These are phyloP conservation scores for Purpureocillium takamizusanense DNA, from an alignment of 2,329 filamentous ascomycete genomes.

Conservation along the genomic window DNA sequence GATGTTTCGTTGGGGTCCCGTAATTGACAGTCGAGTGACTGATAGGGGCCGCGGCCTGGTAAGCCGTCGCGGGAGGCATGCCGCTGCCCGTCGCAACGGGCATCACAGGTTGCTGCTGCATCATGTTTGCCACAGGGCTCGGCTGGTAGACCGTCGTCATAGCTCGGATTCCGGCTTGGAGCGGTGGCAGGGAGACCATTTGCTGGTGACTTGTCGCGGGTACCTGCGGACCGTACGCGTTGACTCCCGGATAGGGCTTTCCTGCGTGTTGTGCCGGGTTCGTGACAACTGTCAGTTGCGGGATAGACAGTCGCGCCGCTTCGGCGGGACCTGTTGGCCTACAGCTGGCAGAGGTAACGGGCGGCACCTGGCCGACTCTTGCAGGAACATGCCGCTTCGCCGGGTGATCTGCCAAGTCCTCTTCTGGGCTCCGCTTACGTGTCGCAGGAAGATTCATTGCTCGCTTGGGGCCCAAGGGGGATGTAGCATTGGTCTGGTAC, in stretches of 20 bases:
- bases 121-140: conserved; percentile 30
- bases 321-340: conserved; percentile 14
- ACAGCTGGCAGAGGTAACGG: conserved; percentile 8
- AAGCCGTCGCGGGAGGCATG: conserved; percentile 12
- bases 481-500: conserved; percentile 30
- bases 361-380: conserved; percentile 9
- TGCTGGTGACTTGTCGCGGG: conserved; percentile 17
- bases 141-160: conserved; percentile 71
- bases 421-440: conserved; percentile 44
- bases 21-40: conserved; percentile 27
- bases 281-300: conserved; percentile 60
- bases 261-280: conserved; percentile 18
- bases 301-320: conserved; percentile 51
- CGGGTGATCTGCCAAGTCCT: conserved; percentile 42
- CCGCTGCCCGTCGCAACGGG: conserved; percentile 14
- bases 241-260: conserved; percentile 22
- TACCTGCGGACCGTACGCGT: conserved; percentile 32
- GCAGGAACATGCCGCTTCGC: conserved; percentile 37
- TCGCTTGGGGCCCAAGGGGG: conserved; percentile 39
- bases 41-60: conserved; percentile 10
- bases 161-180: conserved; percentile 53
- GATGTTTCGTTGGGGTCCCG: conserved; percentile 43
- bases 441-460: conserved; percentile 27
- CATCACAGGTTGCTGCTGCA: conserved; percentile 23
- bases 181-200: conserved; percentile 50